A percentile compares a stretch with the other conserved stretches of the same genome.
These are phyloP conservation scores for Alternaria sp. DNA, from an alignment of 2,329 filamentous ascomycete genomes.

Conservation along the genomic window DNA sequence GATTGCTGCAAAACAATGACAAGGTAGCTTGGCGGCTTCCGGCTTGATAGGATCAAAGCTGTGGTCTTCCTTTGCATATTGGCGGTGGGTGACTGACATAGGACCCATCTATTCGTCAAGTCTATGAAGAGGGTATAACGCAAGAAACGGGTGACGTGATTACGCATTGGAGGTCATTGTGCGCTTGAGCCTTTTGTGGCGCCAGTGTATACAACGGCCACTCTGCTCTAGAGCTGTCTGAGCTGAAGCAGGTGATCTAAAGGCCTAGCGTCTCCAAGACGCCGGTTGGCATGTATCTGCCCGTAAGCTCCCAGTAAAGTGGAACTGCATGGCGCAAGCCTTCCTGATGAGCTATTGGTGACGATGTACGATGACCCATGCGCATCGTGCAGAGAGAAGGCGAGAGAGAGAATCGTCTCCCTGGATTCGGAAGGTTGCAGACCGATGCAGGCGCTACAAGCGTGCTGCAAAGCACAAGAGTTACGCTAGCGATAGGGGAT, in stretches of 20 bases:
- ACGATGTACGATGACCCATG: conserved; percentile 17
- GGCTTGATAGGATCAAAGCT: background rate
- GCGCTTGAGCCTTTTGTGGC: conserved; percentile 8
- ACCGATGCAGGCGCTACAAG: conserved; percentile 30
- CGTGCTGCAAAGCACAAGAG: conserved; percentile 20
- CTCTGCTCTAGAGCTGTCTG: conserved; percentile 8
- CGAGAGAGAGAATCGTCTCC: conserved; percentile 23
- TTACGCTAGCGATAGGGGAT: conserved; percentile 8
- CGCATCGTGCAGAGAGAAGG: conserved; percentile 14
- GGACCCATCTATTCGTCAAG: background rate
- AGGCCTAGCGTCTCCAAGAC: conserved; percentile 8
- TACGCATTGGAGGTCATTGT: background rate
- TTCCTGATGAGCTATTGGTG: conserved; percentile 5
- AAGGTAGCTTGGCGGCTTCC: background rate
- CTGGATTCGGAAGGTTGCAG: conserved; percentile 24
- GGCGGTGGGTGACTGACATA: background rate
- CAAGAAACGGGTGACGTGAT: background rate
- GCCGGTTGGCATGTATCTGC: conserved; percentile 19
- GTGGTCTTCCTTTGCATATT: background rate
- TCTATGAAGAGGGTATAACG: background rate
- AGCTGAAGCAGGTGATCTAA: conserved; percentile 11
- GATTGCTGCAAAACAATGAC: background rate
- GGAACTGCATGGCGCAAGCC: conserved; percentile 16
- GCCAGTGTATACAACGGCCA: conserved; percentile 14
- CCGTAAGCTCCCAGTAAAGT: conserved; percentile 14